Evolutionary conservation across 108 stramenopile genomes (phyloP).

Genomic region (Cyclotella distinguenda): DNA sequence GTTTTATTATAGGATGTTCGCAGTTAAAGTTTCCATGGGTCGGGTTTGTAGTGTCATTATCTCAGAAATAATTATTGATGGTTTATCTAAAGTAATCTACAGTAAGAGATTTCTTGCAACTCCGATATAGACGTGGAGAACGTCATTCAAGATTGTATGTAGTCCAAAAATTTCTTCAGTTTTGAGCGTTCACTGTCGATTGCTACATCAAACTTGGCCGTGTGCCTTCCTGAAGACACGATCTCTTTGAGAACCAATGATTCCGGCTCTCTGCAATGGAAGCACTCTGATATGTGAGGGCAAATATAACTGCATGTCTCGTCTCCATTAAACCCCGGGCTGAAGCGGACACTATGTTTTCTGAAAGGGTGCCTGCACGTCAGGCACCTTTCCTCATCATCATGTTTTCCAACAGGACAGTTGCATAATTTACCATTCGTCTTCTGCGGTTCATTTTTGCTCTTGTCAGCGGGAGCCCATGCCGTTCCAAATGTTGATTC

Average conservation of each 20-base stretch:
- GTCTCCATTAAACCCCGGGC: background rate
- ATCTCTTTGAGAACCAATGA: background rate
- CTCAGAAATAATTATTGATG: too few species aligned
- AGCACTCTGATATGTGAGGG: background rate
- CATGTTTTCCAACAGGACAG: conserved; percentile 12
- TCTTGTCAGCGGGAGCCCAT: background rate
- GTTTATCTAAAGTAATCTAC: too few species aligned
- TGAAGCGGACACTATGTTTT: background rate
- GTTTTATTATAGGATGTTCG: too few species aligned
- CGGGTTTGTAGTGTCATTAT: too few species aligned
- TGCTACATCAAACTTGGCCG: conserved; percentile 8
- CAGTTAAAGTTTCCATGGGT: too few species aligned
- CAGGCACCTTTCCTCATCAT: background rate
- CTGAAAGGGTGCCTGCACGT: background rate
- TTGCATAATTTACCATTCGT: background rate
- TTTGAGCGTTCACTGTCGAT: conserved; percentile 2
- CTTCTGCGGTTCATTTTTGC: background rate
- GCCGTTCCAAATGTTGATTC: conserved; percentile 12
- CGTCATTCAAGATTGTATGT: too few species aligned
- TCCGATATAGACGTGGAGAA: too few species aligned
- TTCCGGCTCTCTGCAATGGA: conserved; percentile 12
- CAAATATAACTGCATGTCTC: background rate
- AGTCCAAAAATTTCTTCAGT: conserved; percentile 23
- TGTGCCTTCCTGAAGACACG: conserved; percentile 4
- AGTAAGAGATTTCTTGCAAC: too few species aligned